Evolutionary conservation across 148 eudicot species (phyloP).

Genomic region (Diospyros lotus): DNA sequence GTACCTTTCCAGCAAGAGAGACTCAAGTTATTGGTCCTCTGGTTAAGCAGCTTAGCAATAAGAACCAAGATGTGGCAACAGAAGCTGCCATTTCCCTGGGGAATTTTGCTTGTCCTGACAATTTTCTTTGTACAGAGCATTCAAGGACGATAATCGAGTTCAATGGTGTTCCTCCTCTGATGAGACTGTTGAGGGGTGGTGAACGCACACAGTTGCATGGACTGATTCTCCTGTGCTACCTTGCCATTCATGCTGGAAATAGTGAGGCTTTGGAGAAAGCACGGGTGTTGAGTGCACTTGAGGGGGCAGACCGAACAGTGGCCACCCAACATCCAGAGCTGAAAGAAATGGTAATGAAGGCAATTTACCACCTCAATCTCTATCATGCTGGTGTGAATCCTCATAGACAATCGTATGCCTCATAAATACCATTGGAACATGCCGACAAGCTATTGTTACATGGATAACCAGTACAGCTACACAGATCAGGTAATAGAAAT

Average conservation of each 20-base stretch:
- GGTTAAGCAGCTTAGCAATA: constrained; percentile 47
- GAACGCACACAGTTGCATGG: constrained; percentile 40
- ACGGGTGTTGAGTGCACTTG: constrained; percentile 52
- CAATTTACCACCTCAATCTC: constrained; percentile 46
- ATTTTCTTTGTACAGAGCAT: constrained; percentile 57
- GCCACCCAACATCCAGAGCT: constrained; percentile 31
- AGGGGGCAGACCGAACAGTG: constrained; percentile 38
- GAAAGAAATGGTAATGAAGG: constrained; percentile 49
- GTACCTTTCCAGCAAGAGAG: constrained; percentile 75
- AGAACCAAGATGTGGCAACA: constrained; percentile 42
- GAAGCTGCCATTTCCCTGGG: constrained; percentile 60
- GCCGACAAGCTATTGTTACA: not conserved
- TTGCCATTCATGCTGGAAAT: constrained; percentile 56
- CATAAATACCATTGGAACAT: constrained; percentile 9
- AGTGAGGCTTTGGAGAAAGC: constrained; percentile 49
- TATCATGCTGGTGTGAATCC: constrained; percentile 38
- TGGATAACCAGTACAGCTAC: not conserved
- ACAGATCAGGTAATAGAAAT: not conserved
- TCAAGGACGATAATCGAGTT: constrained; percentile 63
- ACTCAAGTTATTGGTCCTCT: constrained; percentile 54
- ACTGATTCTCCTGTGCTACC: constrained; percentile 54
- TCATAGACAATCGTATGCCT: constrained; percentile 24
- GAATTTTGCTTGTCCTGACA: constrained; percentile 67
- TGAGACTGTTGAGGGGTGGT: constrained; percentile 52
- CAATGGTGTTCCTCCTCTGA: constrained; percentile 47